Conservation (phyloP, 805 yeast species). For the Priceomyces carsonii region DNA sequence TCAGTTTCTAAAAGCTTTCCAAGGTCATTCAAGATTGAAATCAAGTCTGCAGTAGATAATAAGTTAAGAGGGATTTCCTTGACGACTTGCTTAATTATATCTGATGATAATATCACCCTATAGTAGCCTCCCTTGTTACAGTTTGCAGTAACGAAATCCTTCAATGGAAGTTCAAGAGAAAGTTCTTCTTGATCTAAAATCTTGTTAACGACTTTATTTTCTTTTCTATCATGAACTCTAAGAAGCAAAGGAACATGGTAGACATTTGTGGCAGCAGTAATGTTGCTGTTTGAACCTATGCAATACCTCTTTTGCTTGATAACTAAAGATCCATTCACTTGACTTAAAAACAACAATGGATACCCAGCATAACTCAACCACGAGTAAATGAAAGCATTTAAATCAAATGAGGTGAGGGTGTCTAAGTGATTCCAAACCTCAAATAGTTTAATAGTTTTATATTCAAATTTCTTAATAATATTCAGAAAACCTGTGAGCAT, state of each 20-base stretch:
- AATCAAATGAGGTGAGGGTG: constrained; percentile 37
- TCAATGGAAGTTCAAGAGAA: constrained; percentile 28
- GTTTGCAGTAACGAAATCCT: constrained; percentile 42
- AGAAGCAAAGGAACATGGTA: constrained; percentile 62
- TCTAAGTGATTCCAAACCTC: constrained; percentile 54
- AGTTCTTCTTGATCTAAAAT: constrained; percentile 45
- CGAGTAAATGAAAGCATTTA: constrained; percentile 53
- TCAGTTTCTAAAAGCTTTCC: constrained; percentile 24
- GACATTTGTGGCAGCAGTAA: no score
- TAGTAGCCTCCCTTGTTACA: constrained; percentile 48
- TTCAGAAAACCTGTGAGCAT: constrained; percentile 35
- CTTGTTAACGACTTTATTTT: constrained; percentile 29
- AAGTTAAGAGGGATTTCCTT: constrained; percentile 13
- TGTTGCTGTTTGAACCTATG: neutral
- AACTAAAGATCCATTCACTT: neutral
- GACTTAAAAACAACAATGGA: constrained; percentile 43
- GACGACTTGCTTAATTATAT: constrained; percentile 21
- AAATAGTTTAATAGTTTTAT: constrained; percentile 44
- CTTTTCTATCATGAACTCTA: constrained; percentile 23
- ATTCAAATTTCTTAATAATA: constrained; percentile 36
- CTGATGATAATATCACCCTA: constrained; percentile 46
- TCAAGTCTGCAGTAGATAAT: constrained; percentile 31
- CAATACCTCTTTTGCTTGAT: neutral
- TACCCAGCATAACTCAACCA: constrained; percentile 64
- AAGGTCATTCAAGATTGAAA: constrained; percentile 39